These are phyloP conservation scores for Phyllostachys edulis DNA, from an alignment of 176 grass and related monocot genomes.

Conservation along the genomic window DNA sequence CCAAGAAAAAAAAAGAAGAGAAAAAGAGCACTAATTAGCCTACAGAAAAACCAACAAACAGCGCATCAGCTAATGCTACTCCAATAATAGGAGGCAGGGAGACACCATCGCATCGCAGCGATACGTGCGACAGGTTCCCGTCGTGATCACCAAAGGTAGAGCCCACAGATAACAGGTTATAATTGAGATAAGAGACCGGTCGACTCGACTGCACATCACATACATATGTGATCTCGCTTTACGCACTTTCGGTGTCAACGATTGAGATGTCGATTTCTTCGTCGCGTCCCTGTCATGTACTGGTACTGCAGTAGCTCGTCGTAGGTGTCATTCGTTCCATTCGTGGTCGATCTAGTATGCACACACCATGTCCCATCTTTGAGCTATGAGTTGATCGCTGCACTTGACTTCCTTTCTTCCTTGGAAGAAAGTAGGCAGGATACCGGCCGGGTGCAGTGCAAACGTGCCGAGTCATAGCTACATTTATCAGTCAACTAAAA, in stretches of 20 bases:
- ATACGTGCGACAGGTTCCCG: conserved; percentile 50
- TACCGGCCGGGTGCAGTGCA: conserved; percentile 19
- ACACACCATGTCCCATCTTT: not conserved
- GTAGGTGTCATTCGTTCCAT: not conserved
- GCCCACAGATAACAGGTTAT: conserved; percentile 23
- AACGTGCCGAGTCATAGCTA: not conserved
- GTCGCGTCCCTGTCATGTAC: conserved; percentile 35
- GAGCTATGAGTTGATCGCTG: not conserved
- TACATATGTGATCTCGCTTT: conserved; percentile 33
- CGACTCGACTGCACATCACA: not conserved
- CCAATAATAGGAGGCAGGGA: not conserved
- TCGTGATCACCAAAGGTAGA: conserved; percentile 43
- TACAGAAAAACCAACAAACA: not conserved
- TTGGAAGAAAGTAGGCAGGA: conserved; percentile 31
- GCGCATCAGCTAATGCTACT: not conserved
- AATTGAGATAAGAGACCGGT: conserved; percentile 6
- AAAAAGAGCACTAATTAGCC: not conserved
- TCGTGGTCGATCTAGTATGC: not conserved
- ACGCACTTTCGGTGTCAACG: conserved; percentile 54
- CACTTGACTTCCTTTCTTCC: not conserved
- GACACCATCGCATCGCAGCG: not conserved
- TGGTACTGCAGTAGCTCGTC: not conserved
- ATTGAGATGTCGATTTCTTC: conserved; percentile 37
- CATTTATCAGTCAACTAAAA: not conserved
- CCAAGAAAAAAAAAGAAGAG: not conserved